Conservation (phyloP, 495 filamentous ascomycete genomes). For the Penicillium arizonense region DNA sequence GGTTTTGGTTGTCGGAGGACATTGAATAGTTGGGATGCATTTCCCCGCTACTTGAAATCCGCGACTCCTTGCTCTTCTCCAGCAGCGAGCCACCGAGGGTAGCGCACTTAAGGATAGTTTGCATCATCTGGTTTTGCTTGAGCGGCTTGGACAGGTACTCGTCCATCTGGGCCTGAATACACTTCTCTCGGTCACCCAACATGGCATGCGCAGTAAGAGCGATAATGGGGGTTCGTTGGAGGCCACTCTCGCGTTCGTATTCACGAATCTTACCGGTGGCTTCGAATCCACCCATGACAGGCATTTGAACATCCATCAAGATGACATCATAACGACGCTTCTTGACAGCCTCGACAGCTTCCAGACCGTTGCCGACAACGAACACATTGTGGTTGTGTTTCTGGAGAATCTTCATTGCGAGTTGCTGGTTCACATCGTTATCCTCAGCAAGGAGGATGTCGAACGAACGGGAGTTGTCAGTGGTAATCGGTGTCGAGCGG, state of each 20-base stretch:
- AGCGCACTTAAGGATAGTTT: slow-evolving; percentile 94
- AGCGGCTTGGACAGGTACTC: slow-evolving; percentile 98
- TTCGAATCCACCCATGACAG: slow-evolving; percentile 98
- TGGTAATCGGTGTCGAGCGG: slow-evolving; percentile 83
- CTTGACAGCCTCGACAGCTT: slow-evolving; percentile 87
- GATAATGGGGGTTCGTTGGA: slow-evolving; percentile 89
- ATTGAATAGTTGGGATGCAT: slow-evolving; percentile 39
- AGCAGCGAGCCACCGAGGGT: slow-evolving; percentile 88
- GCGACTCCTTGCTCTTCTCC: slow-evolving; percentile 64
- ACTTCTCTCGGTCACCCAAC: slow-evolving; percentile 98
- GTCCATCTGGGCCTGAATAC: slow-evolving; percentile 98
- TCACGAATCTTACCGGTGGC: slow-evolving; percentile 96
- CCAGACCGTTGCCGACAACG: slow-evolving; percentile 91
- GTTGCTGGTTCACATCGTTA: slow-evolving; percentile 94
- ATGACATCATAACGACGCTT: slow-evolving; percentile 93
- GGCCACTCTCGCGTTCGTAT: slow-evolving; percentile 74
- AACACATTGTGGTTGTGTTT: slow-evolving; percentile 97
- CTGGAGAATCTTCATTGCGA: slow-evolving; percentile 95
- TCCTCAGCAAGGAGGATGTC: slow-evolving; percentile 96
- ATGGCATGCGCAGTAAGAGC: slow-evolving; percentile 98
- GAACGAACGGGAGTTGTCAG: slow-evolving; percentile 93
- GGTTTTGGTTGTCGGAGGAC: slow-evolving; percentile 25
- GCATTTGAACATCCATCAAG: slow-evolving; percentile 99
- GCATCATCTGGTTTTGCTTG: slow-evolving; percentile 97
- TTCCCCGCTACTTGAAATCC: slow-evolving; percentile 55